Conservation (phyloP, 257 asterid species). For the Solanum gracilifrons region DNA sequence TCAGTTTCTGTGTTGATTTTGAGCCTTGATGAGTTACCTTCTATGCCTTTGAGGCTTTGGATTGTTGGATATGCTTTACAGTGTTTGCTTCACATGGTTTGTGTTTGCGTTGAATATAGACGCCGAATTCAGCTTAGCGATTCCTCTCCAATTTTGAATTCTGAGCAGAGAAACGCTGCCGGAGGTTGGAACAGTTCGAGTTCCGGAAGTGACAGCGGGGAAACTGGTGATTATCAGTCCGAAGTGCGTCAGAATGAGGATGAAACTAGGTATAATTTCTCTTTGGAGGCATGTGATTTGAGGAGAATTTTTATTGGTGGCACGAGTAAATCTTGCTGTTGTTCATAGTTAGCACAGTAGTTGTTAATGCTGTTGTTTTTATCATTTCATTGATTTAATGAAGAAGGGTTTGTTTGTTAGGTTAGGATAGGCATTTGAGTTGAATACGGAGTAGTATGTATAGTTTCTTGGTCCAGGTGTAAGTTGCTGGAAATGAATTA, state of each 20-base stretch:
- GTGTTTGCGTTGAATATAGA: constrained; percentile 48
- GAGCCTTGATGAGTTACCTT: constrained; percentile 27
- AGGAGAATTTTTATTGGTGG: not conserved
- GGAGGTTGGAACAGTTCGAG: constrained; percentile 28
- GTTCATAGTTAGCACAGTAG: not conserved
- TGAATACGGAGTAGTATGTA: not conserved
- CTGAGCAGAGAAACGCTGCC: constrained; percentile 11
- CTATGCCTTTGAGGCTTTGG: constrained; percentile 36
- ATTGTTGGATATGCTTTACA: constrained; percentile 32
- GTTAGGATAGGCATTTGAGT: not conserved
- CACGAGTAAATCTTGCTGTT: not conserved
- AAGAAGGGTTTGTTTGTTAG: not conserved
- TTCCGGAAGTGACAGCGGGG: constrained; percentile 79
- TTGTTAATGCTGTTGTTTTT: not conserved
- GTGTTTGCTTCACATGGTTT: constrained; percentile 34
- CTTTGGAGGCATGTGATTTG: not conserved
- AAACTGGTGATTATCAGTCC: constrained; percentile 37
- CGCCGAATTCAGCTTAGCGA: constrained; percentile 35
- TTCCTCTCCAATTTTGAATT: constrained; percentile 19
- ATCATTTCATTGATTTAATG: not conserved
- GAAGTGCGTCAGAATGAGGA: constrained; percentile 41
- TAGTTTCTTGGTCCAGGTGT: not conserved
- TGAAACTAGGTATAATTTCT: constrained; percentile 48
- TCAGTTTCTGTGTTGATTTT: constrained; percentile 25
- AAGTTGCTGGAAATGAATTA: not conserved